A percentile compares a stretch with the other conserved stretches of the same genome.
Evolutionary conservation across 179 eudicot species (phyloP).

Genomic region (Carnegiea gigantea): DNA sequence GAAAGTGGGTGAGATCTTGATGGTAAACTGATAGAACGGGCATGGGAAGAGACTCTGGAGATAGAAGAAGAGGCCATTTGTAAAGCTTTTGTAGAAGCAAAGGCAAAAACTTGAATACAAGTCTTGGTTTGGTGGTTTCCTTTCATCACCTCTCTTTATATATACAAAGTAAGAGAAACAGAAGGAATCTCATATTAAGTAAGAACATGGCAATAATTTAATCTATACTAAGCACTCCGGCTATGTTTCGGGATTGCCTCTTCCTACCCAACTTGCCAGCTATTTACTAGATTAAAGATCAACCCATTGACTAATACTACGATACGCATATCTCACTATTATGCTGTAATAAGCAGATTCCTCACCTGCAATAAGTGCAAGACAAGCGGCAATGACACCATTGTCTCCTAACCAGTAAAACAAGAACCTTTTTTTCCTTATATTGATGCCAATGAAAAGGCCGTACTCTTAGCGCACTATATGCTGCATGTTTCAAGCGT

Average conservation of each 20-base stretch:
- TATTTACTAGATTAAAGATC: neutral
- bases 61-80: constrained; percentile 34
- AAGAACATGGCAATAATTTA: constrained; percentile 5
- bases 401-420: constrained; percentile 7
- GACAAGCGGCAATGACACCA: constrained; percentile 20
- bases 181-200: constrained; percentile 25
- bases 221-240: constrained; percentile 8
- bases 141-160: constrained; percentile 4
- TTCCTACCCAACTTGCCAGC: constrained; percentile 29
- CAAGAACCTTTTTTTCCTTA: neutral
- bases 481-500: neutral
- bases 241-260: constrained; percentile 30
- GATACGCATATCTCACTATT: neutral
- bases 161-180: constrained; percentile 26
- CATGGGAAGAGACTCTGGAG: constrained; percentile 21
- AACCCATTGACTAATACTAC: neutral
- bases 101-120: constrained; percentile 15
- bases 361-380: constrained; percentile 22
- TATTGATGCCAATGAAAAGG: neutral
- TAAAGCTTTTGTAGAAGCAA: neutral
- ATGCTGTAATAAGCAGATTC: constrained; percentile 11
- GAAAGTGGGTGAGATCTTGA: constrained; percentile 33
- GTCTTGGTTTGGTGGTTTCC: constrained; percentile 24
- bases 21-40: constrained; percentile 46
- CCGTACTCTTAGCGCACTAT: neutral